A percentile compares a stretch with the other conserved stretches of the same genome.
phyloP scores from a whole-genome alignment of 1,284 basidiomycete species.

The Amylostereum chailletii region DNA sequence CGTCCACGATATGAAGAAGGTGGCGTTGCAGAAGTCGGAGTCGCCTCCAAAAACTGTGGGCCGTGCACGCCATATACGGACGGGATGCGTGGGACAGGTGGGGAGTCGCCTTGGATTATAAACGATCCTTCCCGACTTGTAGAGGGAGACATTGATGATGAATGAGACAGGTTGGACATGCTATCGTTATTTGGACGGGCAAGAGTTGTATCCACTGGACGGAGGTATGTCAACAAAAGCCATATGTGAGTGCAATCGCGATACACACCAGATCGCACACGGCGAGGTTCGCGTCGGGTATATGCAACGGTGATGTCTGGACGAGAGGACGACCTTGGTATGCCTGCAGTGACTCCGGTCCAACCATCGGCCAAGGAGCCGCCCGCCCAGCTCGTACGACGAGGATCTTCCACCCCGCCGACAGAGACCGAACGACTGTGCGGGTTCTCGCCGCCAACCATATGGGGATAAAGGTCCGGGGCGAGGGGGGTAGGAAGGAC shows the following conservation, averaged over 20 bases:
- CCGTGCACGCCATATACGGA: conserved; percentile 8
- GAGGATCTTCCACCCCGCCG: background rate
- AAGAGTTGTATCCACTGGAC: no score
- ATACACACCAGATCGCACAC: no score
- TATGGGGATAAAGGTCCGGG: conserved; percentile 21
- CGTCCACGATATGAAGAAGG: no score
- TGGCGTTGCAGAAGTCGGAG: no score
- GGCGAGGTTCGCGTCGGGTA: no score
- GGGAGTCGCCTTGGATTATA: background rate
- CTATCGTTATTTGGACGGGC: no score
- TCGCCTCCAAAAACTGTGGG: no score
- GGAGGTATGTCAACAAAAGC: no score
- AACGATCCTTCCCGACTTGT: background rate
- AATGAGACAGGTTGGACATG: no score
- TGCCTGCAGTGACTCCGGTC: conserved; percentile 1
- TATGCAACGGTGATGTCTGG: background rate
- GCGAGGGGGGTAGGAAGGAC: conserved; percentile 50
- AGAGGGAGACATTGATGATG: no score
- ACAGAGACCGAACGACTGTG: background rate
- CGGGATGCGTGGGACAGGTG: conserved; percentile 18
- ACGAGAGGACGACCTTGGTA: background rate
- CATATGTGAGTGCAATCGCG: no score
- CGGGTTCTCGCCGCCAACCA: conserved; percentile 1
- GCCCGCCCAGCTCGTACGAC: conserved; percentile 13
- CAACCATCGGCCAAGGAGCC: conserved; percentile 15